phyloP scores from a whole-genome alignment of 345 rosid genomes.

The Rhodomyrtus tomentosa region DNA sequence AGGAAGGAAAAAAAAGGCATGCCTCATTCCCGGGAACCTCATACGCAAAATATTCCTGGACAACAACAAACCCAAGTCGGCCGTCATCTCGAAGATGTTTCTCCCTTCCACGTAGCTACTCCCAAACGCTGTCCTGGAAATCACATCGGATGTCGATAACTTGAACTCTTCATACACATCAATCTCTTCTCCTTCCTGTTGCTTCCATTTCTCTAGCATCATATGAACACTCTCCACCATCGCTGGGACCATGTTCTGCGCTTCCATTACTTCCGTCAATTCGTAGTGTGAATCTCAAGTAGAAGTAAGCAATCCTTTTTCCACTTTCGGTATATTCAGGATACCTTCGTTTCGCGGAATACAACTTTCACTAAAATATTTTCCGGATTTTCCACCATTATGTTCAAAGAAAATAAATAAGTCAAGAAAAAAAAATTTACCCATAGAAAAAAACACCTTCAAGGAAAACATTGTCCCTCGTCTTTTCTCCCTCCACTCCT shows the following conservation, averaged over 20 bases:
- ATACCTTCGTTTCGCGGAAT: too few species aligned
- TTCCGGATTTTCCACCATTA: too few species aligned
- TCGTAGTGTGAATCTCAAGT: too few species aligned
- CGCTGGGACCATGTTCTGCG: slow-evolving; percentile 17
- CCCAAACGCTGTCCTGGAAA: slow-evolving; percentile 35
- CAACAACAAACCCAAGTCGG: not conserved
- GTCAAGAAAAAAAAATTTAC: too few species aligned
- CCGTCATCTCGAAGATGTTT: slow-evolving; percentile 20
- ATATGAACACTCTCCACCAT: slow-evolving; percentile 22
- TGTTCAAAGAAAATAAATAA: too few species aligned
- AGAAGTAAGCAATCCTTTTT: too few species aligned
- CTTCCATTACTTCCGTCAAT: not conserved
- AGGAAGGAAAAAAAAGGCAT: not conserved
- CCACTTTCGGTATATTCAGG: too few species aligned
- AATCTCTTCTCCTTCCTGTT: slow-evolving; percentile 20
- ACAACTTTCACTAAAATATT: too few species aligned
- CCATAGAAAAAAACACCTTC: too few species aligned
- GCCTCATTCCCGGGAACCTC: slow-evolving; percentile 21
- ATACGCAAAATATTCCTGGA: not conserved
- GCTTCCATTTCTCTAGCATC: slow-evolving; percentile 34
- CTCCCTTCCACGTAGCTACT: slow-evolving; percentile 31
- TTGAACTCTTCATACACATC: slow-evolving; percentile 24
- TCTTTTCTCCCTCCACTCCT: too few species aligned
- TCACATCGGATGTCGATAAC: slow-evolving; percentile 26
- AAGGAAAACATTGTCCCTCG: too few species aligned